These are phyloP conservation scores for Suhomyces faveliae DNA, from an alignment of 805 yeast genomes.

Conservation along the genomic window DNA sequence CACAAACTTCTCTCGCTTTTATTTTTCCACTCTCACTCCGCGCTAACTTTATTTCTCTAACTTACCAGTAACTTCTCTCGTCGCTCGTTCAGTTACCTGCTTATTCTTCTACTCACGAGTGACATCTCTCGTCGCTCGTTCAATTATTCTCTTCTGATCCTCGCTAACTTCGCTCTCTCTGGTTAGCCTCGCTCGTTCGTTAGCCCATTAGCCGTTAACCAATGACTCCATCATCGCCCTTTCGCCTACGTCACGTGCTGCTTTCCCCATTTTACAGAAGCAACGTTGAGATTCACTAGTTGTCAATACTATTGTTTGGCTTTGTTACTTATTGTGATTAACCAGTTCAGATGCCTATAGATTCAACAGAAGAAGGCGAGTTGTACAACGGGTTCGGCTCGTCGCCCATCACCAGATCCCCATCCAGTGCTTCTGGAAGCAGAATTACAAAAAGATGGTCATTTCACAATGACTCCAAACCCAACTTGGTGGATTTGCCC, in stretches of 20 bases:
- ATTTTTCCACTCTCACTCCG: no score
- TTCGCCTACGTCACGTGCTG: not conserved
- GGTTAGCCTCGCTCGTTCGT: no score
- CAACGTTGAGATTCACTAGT: not conserved
- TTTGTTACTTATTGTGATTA: not conserved
- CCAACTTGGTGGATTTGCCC: slow-evolving; percentile 38
- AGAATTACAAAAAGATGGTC: slow-evolving; percentile 45
- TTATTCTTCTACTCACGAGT: no score
- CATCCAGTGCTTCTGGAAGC: slow-evolving; percentile 22
- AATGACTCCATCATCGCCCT: no score
- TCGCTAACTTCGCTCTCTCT: no score
- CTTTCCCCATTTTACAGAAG: not conserved
- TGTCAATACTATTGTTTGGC: not conserved
- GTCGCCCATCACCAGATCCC: slow-evolving; percentile 26
- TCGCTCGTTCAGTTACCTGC: no score
- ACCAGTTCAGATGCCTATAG: slow-evolving; percentile 17
- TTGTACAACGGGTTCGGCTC: slow-evolving; percentile 38
- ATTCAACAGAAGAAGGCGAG: slow-evolving; percentile 32
- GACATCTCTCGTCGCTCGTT: no score
- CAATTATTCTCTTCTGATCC: no score
- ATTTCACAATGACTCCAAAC: slow-evolving; percentile 36
- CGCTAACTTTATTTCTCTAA: no score
- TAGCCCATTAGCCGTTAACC: no score
- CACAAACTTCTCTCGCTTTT: no score
- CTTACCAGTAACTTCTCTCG: no score